Base-by-base conservation (phyloP, 805 yeast genomes). In the Wickerhamomyces canadensis region DNA sequence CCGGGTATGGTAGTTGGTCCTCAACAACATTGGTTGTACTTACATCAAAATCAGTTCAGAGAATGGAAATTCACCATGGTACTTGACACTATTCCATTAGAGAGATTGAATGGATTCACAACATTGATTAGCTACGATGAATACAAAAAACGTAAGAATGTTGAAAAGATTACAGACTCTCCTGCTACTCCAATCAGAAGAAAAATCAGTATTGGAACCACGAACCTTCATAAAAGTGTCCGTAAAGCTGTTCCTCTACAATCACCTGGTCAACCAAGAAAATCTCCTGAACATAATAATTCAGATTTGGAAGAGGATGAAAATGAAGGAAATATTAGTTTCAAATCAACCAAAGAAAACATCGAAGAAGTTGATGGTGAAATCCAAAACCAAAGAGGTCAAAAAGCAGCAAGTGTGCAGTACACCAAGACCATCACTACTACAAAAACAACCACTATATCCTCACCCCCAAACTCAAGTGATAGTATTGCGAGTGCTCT, bases 1-100 rank as follows among this genome's bases (percentile, higher is more conserved):
- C 98, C 98, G 0, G 98, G 98, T 29, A 93, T 93, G 98, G 97
- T 93, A n/a, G 98, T 93, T 22, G 98, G 98, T 0, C 98, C 98
- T 2, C 98, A 93, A 61, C 98, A 93, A 59, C 98, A 93, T 65
- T 93, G 98, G 98, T 70, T 93, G 41, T 93, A 93, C 56, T 72
- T 93, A 45, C 96, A 93, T 58, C 98, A 93, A 61, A 81, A 87
- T 60, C 96, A 89, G 49, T 93, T 93, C 61, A 74, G 97, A 53
- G 96, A 88, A 53, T 93, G 98, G 98, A 76, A 87, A 59, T 85
- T 80, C 51, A 87, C 96, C 10, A 88, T 84, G 95, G 79, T 79
- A 15, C 56, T 88, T 24, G 87, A 87, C 42, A 72, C 74, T 40
- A 59, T 73, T 22, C 80, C 94, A 2, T 79, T 81, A 41, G 75